Conservation (phyloP, 2,329 filamentous ascomycete species). For the Fusarium gaditjirri region DNA sequence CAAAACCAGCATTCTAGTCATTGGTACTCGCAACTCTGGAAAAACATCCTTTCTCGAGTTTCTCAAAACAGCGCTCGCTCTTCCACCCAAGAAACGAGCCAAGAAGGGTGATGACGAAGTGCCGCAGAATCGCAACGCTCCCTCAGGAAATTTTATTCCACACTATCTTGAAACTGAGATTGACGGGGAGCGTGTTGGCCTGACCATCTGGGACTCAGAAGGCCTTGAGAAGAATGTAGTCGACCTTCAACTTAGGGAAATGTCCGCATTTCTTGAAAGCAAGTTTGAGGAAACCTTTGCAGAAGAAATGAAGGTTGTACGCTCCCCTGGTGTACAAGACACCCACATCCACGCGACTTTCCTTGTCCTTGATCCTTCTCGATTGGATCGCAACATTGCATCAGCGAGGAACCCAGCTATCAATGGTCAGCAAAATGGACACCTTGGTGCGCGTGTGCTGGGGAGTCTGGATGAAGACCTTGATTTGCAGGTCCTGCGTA, state of each 20-base stretch:
- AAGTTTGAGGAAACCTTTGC: constrained; percentile 98
- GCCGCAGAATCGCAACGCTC: constrained; percentile 60
- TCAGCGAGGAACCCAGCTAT: constrained; percentile 66
- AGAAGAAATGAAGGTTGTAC: constrained; percentile 97
- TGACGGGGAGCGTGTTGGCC: constrained; percentile 87
- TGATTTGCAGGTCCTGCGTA: constrained; percentile 88
- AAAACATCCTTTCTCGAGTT: constrained; percentile 99
- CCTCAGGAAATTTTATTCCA: constrained; percentile 79
- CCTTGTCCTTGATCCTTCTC: constrained; percentile 86
- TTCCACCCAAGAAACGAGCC: constrained; percentile 81
- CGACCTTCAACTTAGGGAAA: constrained; percentile 91
- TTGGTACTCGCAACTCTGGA: constrained; percentile 87
- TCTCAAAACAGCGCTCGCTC: constrained; percentile 83
- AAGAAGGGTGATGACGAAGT: constrained; percentile 69
- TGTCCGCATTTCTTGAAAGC: constrained; percentile 92
- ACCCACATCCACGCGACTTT: constrained; percentile 98
- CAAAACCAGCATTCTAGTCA: constrained; percentile 80
- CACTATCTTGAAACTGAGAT: constrained; percentile 96
- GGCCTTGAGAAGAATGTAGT: constrained; percentile 95
- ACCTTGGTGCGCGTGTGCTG: constrained; percentile 56
- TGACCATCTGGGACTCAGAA: constrained; percentile 97
- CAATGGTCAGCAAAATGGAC: constrained; percentile 63
- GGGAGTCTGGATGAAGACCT: constrained; percentile 87
- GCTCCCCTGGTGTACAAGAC: constrained; percentile 91
- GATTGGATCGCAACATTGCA: constrained; percentile 84